Base-by-base conservation (phyloP, 108 stramenopile genomes). In the Cylindrotheca closterium region DNA sequence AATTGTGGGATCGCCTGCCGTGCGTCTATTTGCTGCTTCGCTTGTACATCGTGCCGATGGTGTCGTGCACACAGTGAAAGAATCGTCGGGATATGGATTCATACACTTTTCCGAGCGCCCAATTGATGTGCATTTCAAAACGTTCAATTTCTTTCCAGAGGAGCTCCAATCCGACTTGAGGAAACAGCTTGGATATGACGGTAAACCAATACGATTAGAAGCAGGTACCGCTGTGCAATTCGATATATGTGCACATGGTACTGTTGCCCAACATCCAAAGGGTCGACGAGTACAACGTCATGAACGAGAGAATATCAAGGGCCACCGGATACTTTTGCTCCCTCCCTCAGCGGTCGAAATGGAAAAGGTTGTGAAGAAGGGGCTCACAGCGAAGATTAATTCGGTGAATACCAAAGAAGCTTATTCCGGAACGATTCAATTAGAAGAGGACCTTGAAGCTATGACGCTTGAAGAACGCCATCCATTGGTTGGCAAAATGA, bases 81-180 rank as follows among this genome's bases (percentile, higher is more conserved):
- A 27, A 17, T 70, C 67, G 51, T 77, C 76, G 42, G 79, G 79
- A 19, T 93, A 77, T 75, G 91, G 88, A n/a, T 93, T 93, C 54
- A 82, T 93, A 19, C 80, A 82, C 26, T 84, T 75, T 57, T 82
- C 86, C 1, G 88, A 93, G 55, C 68, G 88, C 25, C 69, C 72
- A n/a, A 79, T 79, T 8, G 85, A 89, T 70, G 83, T 83, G 1
- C 89, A 93, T 58, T 86, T 89, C 57, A 83, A 83, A 25, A 56
- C 83, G 1, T 79, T 65, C 53, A 86, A 93, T 30, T 58, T 89
- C 4, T 48, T 93, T 48, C 91, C 91, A 17, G 70, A 77, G 18
- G 84, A 80, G 46, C 71, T 89, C 10, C 79, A 86, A 48, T 5
- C 24, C 17, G 91, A 88, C 77, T 50, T 88, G 58, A 46, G 75